Evolutionary conservation across 768 basidiomycete species (phyloP), one percentile per base, ranked within the genome.

Genomic region (Kwoniella bestiolae): DNA sequence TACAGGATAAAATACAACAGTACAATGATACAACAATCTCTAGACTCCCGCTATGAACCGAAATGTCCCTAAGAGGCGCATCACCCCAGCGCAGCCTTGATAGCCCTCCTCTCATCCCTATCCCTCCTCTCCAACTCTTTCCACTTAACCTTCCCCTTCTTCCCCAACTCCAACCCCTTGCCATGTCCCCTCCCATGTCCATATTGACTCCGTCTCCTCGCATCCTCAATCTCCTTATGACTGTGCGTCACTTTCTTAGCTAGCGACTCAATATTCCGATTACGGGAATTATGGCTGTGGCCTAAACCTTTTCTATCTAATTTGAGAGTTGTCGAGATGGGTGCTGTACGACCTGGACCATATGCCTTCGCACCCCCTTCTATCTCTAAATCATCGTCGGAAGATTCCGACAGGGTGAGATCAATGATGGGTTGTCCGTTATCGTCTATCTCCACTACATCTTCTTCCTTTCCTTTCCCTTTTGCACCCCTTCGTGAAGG

Each of bases 121-220:
- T 78, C 77, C 58, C 46, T 67, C 68, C 56, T 70, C 41, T 75
- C 74, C 51, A 34, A 52, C 29, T 75, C 71, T 50, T 70, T 71
- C 77, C 76, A 77, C 57, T 66, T 75, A 34, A 72, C 58, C 63
- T 73, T 75, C n/a, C 76, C 76, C 60, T 73, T 73, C 65, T 77
- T 73, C 0, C 76, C 76, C 63, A 77, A 41, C 49, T 73, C 76
- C 31, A 67, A 14, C 9, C 64, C 52, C 18, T 34, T 2, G n/a
- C 49, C 68, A 29, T 60, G 61, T 14, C n/a, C 21, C 1, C 32
- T 44, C 11, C 53, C 53, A 12, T 14, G 35, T 2, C 47, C 59
- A 56, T 66, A 72, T 31, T 53, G 70, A 0, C 65, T 65, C 49
- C 67, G 55, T 50, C 64, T 53, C 35, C 73, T 70, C 14, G 70